Evolutionary conservation across 495 filamentous ascomycete genomes (phyloP), one percentile per base, ranked within the genome.

Genomic region (Neurospora sp.): DNA sequence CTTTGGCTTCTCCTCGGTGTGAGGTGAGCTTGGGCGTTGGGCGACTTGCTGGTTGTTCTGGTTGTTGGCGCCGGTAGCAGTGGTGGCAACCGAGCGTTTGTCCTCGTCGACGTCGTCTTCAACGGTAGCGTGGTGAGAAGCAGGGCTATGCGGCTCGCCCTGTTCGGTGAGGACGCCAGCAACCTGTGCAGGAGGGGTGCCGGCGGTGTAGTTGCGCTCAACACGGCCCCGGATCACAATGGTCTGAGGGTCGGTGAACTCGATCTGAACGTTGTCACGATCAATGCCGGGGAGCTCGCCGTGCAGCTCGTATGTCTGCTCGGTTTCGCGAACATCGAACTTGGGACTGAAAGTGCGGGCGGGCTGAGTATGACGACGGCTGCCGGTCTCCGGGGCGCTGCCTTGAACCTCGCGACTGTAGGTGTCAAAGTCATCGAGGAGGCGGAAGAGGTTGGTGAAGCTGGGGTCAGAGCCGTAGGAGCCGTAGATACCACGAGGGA

Each of bases 261-360:
- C 93, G 77, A 97, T 92, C 70, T 88, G 83, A 74, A 97, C 81
- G 76, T 96, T 85, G 72, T 91, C 88, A 78, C 93, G 91, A 69
- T 92, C 87, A 68, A 94, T 85, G 46, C 95, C 95, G 0, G 95
- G 93, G 0, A 97, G 87, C 81, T 97, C 95, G 76, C 94, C 94
- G 76, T 96, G 89, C 3, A 98, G 89, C 76, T 94, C 87, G 81
- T 95, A 98, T 75, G 78, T 79, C 16, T 89, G 78, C 53, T 86
- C 83, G 3, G 84, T 80, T 82, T 97, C 94, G 72, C 87, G 86
- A 65, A 97, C 86, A 78, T 98, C 94, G 82, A 98, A 97, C 73
- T 88, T 76, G 70, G 79, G 79, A 61, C 22, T 74, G 78, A 80
- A 77, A 69, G 61, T 69, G 65, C 73, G 79, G n/a, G 69, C 39